Percentiles rank a stretch among this genome's conserved stretches.
phyloP scores from a whole-genome alignment of 495 filamentous ascomycete species.

The Talaromyces borbonicus region DNA sequence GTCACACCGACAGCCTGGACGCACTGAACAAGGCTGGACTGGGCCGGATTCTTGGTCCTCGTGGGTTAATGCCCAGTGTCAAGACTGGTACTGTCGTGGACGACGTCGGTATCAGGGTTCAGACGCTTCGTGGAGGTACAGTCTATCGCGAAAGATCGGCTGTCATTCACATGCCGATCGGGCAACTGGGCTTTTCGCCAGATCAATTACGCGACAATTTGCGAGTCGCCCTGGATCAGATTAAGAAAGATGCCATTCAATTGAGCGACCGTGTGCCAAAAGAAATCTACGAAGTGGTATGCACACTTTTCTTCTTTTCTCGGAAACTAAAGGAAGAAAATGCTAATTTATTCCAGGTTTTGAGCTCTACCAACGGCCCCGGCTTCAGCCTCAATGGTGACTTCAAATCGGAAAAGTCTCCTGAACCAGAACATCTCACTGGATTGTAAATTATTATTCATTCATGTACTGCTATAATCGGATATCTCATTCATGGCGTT shows the following conservation, averaged over 20 bases:
- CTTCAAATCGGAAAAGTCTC: conserved; percentile 51
- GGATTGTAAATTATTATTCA: conserved; percentile 34
- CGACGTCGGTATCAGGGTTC: conserved; percentile 59
- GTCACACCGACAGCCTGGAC: conserved; percentile 64
- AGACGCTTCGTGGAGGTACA: conserved; percentile 70
- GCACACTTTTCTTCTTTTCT: conserved; percentile 11
- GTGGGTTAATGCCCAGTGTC: conserved; percentile 79
- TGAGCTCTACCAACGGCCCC: conserved; percentile 77
- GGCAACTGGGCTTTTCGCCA: conserved; percentile 83
- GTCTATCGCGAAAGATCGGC: conserved; percentile 81
- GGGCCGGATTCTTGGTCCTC: conserved; percentile 75
- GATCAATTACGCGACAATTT: conserved; percentile 80
- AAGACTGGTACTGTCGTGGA: conserved; percentile 83
- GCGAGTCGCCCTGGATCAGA: conserved; percentile 58
- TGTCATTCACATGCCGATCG: conserved; percentile 78
- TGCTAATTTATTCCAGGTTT: conserved; percentile 38
- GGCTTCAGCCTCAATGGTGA: conserved; percentile 79
- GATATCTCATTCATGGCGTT: conserved; percentile 8
- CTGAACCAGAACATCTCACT: conserved; percentile 32
- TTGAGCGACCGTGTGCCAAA: conserved; percentile 68
- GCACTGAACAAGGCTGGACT: conserved; percentile 68
- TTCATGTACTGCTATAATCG: conserved; percentile 10
- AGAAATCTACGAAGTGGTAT: conserved; percentile 78
- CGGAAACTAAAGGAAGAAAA: neutral
- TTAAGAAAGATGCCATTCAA: conserved; percentile 66